phyloP scores from a whole-genome alignment of 148 eudicot genomes.

The Tetragonia tetragonoides region DNA sequence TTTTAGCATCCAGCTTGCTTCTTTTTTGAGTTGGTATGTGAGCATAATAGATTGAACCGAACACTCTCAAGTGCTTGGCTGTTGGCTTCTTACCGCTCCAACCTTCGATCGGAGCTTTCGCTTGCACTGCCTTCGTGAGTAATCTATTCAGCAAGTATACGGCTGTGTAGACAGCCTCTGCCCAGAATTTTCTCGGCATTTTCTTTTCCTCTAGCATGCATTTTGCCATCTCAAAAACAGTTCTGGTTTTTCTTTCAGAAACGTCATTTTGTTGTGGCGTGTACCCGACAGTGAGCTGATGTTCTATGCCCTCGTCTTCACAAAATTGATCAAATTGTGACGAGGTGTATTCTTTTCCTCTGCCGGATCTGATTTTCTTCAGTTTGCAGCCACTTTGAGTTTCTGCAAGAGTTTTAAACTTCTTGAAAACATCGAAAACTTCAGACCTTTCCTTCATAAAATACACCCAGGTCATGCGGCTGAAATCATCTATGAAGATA shows the following conservation, averaged over 20 bases:
- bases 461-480: neutral
- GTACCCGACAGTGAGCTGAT: neutral
- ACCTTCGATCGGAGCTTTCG: neutral
- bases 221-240: neutral
- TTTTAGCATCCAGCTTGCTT: too few relatives aligned
- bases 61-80: neutral
- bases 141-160: neutral
- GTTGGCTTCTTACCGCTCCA: neutral
- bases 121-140: neutral
- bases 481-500: neutral
- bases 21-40: neutral
- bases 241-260: neutral
- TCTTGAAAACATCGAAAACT: neutral
- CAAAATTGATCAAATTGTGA: neutral
- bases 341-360: too few relatives aligned
- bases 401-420: neutral
- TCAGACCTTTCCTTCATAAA: neutral
- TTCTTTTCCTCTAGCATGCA: neutral
- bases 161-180: neutral
- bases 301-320: neutral
- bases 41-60: neutral
- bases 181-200: neutral
- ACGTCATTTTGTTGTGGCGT: neutral
- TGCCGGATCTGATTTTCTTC: neutral
- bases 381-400: neutral